A percentile compares a stretch with the other conserved stretches of the same genome.
These are phyloP conservation scores for Venturia carpophila DNA, from an alignment of 2,329 filamentous ascomycete species.

Conservation along the genomic window DNA sequence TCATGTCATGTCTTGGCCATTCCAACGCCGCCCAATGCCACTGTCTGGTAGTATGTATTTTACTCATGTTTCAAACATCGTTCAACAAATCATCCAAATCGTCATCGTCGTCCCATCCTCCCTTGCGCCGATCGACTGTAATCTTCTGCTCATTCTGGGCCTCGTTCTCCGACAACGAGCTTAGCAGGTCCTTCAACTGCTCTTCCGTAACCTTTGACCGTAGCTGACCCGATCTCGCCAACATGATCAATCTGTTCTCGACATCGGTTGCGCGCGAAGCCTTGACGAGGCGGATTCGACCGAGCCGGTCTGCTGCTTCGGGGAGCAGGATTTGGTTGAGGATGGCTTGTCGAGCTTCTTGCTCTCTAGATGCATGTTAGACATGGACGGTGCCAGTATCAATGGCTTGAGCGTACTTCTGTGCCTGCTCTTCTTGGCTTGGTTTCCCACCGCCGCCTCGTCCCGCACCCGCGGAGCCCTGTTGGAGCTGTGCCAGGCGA, in stretches of 20 bases:
- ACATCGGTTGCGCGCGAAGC: conserved; percentile 82
- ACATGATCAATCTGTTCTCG: conserved; percentile 86
- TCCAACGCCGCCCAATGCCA: conserved; percentile 6
- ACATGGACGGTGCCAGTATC: background rate
- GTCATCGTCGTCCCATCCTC: conserved; percentile 74
- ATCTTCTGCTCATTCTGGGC: conserved; percentile 66
- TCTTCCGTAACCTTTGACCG: conserved; percentile 81
- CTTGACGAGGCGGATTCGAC: conserved; percentile 92
- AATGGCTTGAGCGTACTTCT: conserved; percentile 2
- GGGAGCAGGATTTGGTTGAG: conserved; percentile 91
- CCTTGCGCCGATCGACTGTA: conserved; percentile 75
- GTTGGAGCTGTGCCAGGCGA: conserved; percentile 86
- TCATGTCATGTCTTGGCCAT: background rate
- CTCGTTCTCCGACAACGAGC: conserved; percentile 69
- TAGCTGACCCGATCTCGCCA: conserved; percentile 82
- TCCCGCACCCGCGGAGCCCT: conserved; percentile 45
- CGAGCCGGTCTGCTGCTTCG: conserved; percentile 84
- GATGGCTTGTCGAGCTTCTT: conserved; percentile 67
- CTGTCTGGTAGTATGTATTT: background rate
- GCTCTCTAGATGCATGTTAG: conserved; percentile 31
- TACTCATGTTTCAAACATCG: background rate
- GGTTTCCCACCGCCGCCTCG: conserved; percentile 46
- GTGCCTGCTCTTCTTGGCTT: conserved; percentile 15
- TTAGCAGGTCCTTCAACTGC: conserved; percentile 86
- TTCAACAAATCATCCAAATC: conserved; percentile 52